These are phyloP conservation scores for Claviceps monticola DNA, from an alignment of 2,329 filamentous ascomycete genomes.

Conservation along the genomic window DNA sequence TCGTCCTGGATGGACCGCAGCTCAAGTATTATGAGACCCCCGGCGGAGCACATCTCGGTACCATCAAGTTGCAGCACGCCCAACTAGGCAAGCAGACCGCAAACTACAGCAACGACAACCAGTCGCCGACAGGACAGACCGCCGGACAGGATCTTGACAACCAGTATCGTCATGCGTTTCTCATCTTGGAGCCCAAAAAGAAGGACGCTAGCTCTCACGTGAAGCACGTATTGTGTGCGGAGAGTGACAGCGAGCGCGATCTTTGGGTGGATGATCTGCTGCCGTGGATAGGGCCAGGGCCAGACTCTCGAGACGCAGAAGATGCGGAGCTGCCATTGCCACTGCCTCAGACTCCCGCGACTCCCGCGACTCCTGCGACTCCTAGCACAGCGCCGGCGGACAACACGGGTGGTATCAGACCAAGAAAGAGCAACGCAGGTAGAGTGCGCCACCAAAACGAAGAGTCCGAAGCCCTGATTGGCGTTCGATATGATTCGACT, in stretches of 20 bases:
- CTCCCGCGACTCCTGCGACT: slow-evolving; percentile 4
- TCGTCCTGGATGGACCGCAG: slow-evolving; percentile 42
- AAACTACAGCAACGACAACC: slow-evolving; percentile 30
- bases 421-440: slow-evolving; percentile 19
- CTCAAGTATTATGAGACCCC: slow-evolving; percentile 86
- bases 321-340: slow-evolving; percentile 24
- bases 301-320: slow-evolving; percentile 55
- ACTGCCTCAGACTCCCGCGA: background rate
- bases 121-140: slow-evolving; percentile 42
- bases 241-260: slow-evolving; percentile 86
- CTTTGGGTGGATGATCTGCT: slow-evolving; percentile 84
- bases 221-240: slow-evolving; percentile 87
- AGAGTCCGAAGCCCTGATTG: slow-evolving; percentile 36
- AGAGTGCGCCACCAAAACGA: slow-evolving; percentile 21
- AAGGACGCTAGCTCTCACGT: slow-evolving; percentile 83
- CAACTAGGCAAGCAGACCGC: slow-evolving; percentile 85
- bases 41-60: slow-evolving; percentile 79
- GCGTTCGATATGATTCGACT: slow-evolving; percentile 43
- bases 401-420: slow-evolving; percentile 9
- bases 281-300: slow-evolving; percentile 85
- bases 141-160: slow-evolving; percentile 68
- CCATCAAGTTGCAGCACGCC: slow-evolving; percentile 79
- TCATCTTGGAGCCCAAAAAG: slow-evolving; percentile 89
- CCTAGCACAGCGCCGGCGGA: slow-evolving; percentile 11
- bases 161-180: slow-evolving; percentile 91